Evolutionary conservation across 2,329 filamentous ascomycete genomes (phyloP), one percentile per base, ranked within the genome.

Genomic region (Cadophora gregata): DNA sequence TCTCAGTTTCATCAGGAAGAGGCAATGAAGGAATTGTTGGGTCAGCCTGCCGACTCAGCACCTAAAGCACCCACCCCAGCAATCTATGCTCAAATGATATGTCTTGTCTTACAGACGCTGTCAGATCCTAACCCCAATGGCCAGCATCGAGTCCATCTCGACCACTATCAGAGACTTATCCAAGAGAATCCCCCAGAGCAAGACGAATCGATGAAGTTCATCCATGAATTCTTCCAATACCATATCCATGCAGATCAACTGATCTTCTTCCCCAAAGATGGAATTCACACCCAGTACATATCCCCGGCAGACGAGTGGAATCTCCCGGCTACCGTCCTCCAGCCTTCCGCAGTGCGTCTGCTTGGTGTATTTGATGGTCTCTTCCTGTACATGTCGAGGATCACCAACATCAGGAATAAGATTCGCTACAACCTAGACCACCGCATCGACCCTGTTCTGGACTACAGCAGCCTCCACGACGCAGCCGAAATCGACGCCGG

Each of bases 351-450:
- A 19, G 74, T 74, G 12, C 82, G 86, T n/a, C 82, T 97, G 4
- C 82, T 97, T 6, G 93, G 93, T 25, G 90, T 97, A 29, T 88
- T 91, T 48, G 93, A 97, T 74, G 92, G 92, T 0, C 82, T 97
- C 1, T 93, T 97, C 75, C 85, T 86, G 38, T 89, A 91, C 75
- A 88, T 97, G 33, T 90, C 90, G 8, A 88, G 92, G 74, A 95
- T 96, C 67, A 93, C 92, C 1, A 86, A 86, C 14, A 86, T 97
- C 45, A 86, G 93, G 50, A 90, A 94, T 77, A 84, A 84, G 2
- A 91, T 97, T 68, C 87, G 93, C 6, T 81, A 82, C 36, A 88
- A 92, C 61, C 89, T 93, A 72, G 80, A 83, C 63, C 76, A 85
- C 63, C 81, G 86, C 3, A 79, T 86, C 2, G 88, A 92, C 61